Evolutionary conservation across 495 filamentous ascomycete genomes (phyloP).

Genomic region (Acidiella bohemica): DNA sequence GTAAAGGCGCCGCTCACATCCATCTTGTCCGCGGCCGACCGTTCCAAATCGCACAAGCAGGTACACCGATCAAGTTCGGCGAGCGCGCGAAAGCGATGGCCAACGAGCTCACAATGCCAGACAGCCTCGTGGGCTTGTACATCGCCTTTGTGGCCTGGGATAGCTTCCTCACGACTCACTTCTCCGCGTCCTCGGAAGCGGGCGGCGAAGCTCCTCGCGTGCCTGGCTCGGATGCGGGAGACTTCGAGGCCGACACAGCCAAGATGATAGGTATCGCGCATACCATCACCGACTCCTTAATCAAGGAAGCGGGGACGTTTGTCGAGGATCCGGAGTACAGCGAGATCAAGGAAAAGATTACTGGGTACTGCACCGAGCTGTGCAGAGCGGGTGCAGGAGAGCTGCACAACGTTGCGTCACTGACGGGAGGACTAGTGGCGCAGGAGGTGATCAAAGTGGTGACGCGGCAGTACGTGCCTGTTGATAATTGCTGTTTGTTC

Average conservation of each 20-base stretch:
- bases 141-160: conserved; percentile 60
- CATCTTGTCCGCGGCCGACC: conserved; percentile 62
- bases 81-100: conserved; percentile 21
- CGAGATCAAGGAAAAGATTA: conserved; percentile 32
- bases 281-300: conserved; percentile 34
- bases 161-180: conserved; percentile 32
- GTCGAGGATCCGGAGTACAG: conserved; percentile 33
- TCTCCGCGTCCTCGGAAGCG: conserved; percentile 2
- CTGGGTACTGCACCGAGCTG: conserved; percentile 24
- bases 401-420: conserved; percentile 84
- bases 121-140: conserved; percentile 64
- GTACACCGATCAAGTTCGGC: conserved; percentile 18
- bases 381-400: conserved; percentile 71
- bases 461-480: conserved; percentile 89
- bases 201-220: conserved; percentile 17
- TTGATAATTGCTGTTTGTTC: conserved; percentile 87
- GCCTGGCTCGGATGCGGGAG: conserved; percentile 17
- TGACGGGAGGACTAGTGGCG: conserved; percentile 82
- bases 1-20: conserved; percentile 88
- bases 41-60: conserved; percentile 33
- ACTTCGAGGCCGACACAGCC: conserved; percentile 22
- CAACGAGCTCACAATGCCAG: conserved; percentile 28
- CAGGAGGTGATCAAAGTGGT: conserved; percentile 95
- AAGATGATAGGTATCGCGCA: conserved; percentile 25
- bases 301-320: conserved; percentile 36